Percentiles rank a stretch among this genome's conserved stretches.
Evolutionary conservation across 306 rosid species (phyloP).

Genomic region (Mimosa bimucronata): DNA sequence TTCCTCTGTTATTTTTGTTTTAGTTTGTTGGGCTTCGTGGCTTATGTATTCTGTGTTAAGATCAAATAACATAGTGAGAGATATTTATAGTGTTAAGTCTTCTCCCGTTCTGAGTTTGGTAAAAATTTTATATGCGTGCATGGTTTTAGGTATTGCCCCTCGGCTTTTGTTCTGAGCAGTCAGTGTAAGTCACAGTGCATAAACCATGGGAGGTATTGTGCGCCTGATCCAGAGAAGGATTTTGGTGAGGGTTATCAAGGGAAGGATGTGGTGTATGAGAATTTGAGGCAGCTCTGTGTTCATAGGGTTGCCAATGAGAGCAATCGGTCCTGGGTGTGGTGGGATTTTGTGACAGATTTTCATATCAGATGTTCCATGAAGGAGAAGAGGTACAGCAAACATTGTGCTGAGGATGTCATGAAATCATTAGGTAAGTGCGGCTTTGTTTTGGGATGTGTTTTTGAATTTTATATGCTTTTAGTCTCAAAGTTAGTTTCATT

Average conservation of each 20-base stretch:
- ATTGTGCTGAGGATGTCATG: conserved; percentile 85
- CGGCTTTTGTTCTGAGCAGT: conserved; percentile 57
- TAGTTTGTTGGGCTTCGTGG: too few species aligned
- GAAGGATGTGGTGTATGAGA: conserved; percentile 87
- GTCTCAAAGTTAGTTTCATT: not conserved
- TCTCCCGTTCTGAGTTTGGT: too few species aligned
- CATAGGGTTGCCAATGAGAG: conserved; percentile 90
- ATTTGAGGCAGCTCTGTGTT: conserved; percentile 95
- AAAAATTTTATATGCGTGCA: too few species aligned
- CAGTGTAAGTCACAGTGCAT: conserved; percentile 96
- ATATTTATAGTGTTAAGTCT: too few species aligned
- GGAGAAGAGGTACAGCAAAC: conserved; percentile 81
- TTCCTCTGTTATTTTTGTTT: too few species aligned
- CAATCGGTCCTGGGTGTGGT: conserved; percentile 95
- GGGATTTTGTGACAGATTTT: conserved; percentile 97
- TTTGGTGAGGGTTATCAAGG: conserved; percentile 87
- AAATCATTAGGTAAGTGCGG: conserved; percentile 66
- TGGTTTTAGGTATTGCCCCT: conserved; percentile 66
- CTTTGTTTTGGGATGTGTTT: not conserved
- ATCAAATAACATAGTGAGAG: too few species aligned
- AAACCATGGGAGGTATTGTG: conserved; percentile 89
- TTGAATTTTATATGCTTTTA: not conserved
- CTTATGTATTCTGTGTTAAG: too few species aligned
- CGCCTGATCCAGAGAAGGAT: conserved; percentile 92
- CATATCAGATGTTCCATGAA: conserved; percentile 97